phyloP scores from a whole-genome alignment of 1,284 basidiomycete genomes.

The Irpex sp. region DNA sequence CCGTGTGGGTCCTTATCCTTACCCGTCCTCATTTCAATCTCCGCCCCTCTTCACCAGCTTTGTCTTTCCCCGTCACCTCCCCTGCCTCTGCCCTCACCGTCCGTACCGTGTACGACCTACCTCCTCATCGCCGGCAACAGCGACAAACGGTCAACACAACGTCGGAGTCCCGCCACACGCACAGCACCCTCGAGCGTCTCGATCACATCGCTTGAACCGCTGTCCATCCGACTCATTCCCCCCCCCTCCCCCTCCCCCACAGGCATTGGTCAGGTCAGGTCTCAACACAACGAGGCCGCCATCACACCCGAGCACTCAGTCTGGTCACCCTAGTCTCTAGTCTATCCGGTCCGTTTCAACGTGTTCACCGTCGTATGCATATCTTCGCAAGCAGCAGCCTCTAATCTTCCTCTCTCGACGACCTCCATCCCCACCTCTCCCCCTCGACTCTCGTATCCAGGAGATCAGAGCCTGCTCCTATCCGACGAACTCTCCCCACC shows the following conservation, averaged over 20 bases:
- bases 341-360: conserved; percentile 12
- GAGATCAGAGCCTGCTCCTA: conserved; percentile 12
- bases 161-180: conserved; percentile 1
- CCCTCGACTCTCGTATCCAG: conserved; percentile 22
- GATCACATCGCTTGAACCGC: background rate
- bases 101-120: conserved; percentile 6
- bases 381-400: conserved; percentile 26
- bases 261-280: conserved; percentile 1
- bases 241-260: background rate
- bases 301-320: conserved; percentile 3
- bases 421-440: conserved; percentile 12
- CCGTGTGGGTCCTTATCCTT: conserved; percentile 15
- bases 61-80: conserved; percentile 15
- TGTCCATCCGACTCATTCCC: background rate
- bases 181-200: background rate
- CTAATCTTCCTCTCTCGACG: conserved; percentile 12
- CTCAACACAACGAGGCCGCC: conserved; percentile 7
- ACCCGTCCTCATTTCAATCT: conserved; percentile 12
- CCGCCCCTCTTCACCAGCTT: conserved; percentile 14
- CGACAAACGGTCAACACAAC: conserved; percentile 5
- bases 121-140: conserved; percentile 2
- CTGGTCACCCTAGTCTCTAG: conserved; percentile 13
- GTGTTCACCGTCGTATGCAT: conserved; percentile 27
- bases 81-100: conserved; percentile 4
- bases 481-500: background rate